Evolutionary conservation across 108 stramenopile genomes (phyloP).

Genomic region (Hondaea fermentalgiana): DNA sequence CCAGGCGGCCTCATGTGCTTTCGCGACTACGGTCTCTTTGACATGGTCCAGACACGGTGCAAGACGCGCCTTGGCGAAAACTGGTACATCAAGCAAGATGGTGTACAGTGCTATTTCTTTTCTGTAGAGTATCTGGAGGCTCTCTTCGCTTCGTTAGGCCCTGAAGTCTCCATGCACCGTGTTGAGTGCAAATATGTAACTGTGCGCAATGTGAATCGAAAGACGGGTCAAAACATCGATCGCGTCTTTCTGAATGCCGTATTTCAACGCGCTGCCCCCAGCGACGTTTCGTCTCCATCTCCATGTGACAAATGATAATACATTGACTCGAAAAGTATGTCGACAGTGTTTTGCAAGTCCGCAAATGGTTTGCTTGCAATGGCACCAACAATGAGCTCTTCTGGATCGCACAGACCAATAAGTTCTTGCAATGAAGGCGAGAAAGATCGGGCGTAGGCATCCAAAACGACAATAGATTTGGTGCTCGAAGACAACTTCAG

Average conservation of each 20-base stretch:
- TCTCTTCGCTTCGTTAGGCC: not conserved
- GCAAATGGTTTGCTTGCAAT: too few relatives aligned
- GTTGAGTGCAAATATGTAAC: not conserved
- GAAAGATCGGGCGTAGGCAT: too few relatives aligned
- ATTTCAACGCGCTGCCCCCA: not conserved
- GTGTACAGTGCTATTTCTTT: not conserved
- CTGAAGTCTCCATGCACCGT: not conserved
- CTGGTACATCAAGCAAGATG: not conserved
- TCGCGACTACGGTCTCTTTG: not conserved
- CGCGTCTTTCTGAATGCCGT: not conserved
- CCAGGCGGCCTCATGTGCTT: not conserved
- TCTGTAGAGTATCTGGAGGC: not conserved
- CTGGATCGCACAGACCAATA: too few relatives aligned
- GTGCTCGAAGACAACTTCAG: too few relatives aligned
- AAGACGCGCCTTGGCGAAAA: not conserved
- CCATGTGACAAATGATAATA: too few relatives aligned
- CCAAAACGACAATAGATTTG: too few relatives aligned
- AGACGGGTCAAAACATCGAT: not conserved
- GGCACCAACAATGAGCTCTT: too few relatives aligned
- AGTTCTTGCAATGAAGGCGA: too few relatives aligned
- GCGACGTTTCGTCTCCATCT: too few relatives aligned
- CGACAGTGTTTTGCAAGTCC: too few relatives aligned
- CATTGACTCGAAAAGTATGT: too few relatives aligned
- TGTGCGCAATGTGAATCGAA: not conserved
- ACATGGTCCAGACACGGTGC: constrained; percentile 1